These are phyloP conservation scores for Xylariaceae sp. DNA, from an alignment of 2,329 filamentous ascomycete species.

Conservation along the genomic window DNA sequence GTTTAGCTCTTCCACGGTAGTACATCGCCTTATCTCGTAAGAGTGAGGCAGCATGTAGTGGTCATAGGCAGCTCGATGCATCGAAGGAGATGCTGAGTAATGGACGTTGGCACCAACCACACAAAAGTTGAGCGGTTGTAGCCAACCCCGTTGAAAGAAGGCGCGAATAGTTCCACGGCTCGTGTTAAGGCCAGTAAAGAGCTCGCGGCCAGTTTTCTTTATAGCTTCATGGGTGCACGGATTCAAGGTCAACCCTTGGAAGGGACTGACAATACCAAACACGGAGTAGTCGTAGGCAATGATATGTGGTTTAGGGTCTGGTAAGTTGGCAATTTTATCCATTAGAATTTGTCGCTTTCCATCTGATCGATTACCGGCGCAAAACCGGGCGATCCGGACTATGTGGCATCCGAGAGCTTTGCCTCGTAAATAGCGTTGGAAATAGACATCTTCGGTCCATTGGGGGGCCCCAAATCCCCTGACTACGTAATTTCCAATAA, in stretches of 20 bases:
- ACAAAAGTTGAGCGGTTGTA: constrained; percentile 65
- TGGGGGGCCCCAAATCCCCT: constrained; percentile 42
- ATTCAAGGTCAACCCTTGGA: constrained; percentile 48
- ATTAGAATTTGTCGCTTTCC: constrained; percentile 47
- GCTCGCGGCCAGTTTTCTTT: constrained; percentile 37
- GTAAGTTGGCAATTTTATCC: constrained; percentile 42
- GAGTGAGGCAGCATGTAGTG: constrained; percentile 64
- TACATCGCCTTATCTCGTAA: constrained; percentile 57
- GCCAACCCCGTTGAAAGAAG: constrained; percentile 57
- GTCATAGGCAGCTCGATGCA: constrained; percentile 67
- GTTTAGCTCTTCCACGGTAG: constrained; percentile 58
- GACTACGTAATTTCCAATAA: constrained; percentile 56
- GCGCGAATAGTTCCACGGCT: constrained; percentile 53
- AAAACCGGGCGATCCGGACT: constrained; percentile 58
- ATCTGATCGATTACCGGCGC: constrained; percentile 51
- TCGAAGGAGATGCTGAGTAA: constrained; percentile 68
- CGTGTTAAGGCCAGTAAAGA: constrained; percentile 49
- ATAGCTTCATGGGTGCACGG: constrained; percentile 46
- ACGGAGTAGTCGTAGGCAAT: constrained; percentile 44
- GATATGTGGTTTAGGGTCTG: constrained; percentile 47
- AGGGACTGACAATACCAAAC: constrained; percentile 38
- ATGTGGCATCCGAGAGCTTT: constrained; percentile 56
- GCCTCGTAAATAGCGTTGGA: constrained; percentile 51
- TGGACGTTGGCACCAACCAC: constrained; percentile 64
- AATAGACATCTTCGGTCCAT: constrained; percentile 53